Evolutionary conservation across 495 filamentous ascomycete genomes (phyloP).

Genomic region (Talaromyces borbonicus): DNA sequence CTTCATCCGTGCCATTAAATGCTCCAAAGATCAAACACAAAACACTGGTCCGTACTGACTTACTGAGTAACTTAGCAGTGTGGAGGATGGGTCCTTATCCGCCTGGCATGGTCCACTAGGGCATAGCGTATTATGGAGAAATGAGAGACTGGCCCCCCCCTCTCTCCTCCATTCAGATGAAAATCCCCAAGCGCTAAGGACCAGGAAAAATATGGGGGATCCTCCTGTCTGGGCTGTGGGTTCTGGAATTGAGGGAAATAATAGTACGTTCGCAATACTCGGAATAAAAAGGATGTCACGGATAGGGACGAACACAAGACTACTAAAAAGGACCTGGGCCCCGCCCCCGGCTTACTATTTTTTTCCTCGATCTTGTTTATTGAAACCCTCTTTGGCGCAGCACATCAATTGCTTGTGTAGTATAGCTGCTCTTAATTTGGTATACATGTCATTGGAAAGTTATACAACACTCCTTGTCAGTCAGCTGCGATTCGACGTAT

Average conservation of each 20-base stretch:
- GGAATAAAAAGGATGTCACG: too few species aligned
- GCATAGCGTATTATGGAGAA: background rate
- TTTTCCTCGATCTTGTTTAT: background rate
- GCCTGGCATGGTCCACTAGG: background rate
- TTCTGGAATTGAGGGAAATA: background rate
- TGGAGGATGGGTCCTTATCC: background rate
- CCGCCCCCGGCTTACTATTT: constrained; percentile 3
- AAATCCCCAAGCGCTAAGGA: too few species aligned
- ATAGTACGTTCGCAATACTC: too few species aligned
- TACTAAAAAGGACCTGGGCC: constrained; percentile 7
- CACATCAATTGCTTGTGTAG: background rate
- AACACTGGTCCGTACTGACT: too few species aligned
- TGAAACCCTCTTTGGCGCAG: background rate
- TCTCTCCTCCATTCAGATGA: too few species aligned
- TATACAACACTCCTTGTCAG: background rate
- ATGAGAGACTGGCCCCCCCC: too few species aligned
- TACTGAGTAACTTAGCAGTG: too few species aligned
- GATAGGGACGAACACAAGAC: background rate
- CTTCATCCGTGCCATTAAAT: background rate
- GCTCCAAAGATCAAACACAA: too few species aligned
- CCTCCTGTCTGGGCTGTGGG: background rate
- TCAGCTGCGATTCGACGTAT: too few species aligned
- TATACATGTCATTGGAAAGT: background rate
- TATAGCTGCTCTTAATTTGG: background rate
- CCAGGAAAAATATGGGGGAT: constrained; percentile 1